phyloP scores from a whole-genome alignment of 2,329 filamentous ascomycete genomes.

The Colletotrichum sp. region DNA sequence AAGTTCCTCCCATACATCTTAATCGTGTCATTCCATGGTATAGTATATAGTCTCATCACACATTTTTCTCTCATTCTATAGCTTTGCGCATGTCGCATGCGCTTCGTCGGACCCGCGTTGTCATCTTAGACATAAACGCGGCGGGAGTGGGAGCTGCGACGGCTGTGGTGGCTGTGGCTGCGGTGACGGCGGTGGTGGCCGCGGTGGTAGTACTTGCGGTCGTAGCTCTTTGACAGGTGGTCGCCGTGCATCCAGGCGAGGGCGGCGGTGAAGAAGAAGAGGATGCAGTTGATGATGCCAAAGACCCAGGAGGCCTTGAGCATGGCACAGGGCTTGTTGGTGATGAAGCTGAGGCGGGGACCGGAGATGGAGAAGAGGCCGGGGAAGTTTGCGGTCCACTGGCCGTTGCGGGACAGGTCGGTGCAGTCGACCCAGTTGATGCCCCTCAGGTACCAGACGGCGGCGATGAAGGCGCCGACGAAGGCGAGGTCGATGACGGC shows the following conservation, averaged over 20 bases:
- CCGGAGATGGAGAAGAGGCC: constrained; percentile 62
- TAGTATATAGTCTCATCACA: background rate
- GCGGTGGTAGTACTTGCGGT: constrained; percentile 44
- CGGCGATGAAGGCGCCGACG: constrained; percentile 68
- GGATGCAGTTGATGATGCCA: constrained; percentile 84
- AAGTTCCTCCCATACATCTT: background rate
- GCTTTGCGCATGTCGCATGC: background rate
- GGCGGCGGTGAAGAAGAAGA: constrained; percentile 79
- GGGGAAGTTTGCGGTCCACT: constrained; percentile 65
- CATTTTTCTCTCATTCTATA: background rate
- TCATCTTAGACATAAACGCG: constrained; percentile 22
- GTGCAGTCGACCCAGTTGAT: constrained; percentile 72
- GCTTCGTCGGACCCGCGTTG: background rate
- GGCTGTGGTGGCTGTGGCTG: constrained; percentile 39
- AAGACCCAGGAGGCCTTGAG: constrained; percentile 90
- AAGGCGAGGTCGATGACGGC: constrained; percentile 65
- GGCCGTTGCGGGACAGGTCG: constrained; percentile 51
- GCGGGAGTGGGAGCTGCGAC: constrained; percentile 25
- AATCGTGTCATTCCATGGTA: constrained; percentile 9
- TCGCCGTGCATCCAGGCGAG: constrained; percentile 68
- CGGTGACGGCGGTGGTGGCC: constrained; percentile 29
- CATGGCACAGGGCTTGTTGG: constrained; percentile 86
- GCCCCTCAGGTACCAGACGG: constrained; percentile 63
- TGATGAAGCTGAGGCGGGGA: constrained; percentile 54
- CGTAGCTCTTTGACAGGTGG: constrained; percentile 38